Percentiles rank a stretch among this genome's conserved stretches.
Evolutionary conservation across 768 basidiomycete species (phyloP).

Genomic region (Kwoniella sp.): DNA sequence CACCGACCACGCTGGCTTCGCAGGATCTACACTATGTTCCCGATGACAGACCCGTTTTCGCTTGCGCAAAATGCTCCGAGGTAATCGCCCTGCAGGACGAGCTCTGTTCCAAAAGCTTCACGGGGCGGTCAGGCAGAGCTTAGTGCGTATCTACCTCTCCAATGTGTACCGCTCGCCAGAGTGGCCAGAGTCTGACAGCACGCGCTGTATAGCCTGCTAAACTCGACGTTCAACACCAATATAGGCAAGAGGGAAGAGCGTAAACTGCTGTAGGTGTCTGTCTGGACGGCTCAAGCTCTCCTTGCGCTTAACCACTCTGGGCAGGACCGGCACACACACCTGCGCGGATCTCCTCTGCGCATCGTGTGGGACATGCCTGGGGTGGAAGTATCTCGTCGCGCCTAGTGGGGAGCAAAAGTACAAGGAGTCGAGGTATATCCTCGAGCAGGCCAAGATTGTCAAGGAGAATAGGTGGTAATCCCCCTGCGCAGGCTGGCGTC

Average conservation of each 20-base stretch:
- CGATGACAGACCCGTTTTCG: conserved; percentile 30
- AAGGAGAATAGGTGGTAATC: conserved; percentile 49
- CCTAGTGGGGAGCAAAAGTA: conserved; percentile 47
- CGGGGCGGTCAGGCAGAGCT: conserved; percentile 42
- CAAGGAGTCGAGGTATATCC: conserved; percentile 49
- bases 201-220: conserved; percentile 36
- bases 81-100: conserved; percentile 46
- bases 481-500: no score
- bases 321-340: conserved; percentile 47
- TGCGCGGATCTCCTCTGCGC: conserved; percentile 45
- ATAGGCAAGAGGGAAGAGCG: conserved; percentile 45
- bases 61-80: conserved; percentile 33
- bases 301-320: not conserved
- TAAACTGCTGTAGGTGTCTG: conserved; percentile 30
- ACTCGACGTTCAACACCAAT: conserved; percentile 49
- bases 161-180: no score
- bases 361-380: conserved; percentile 35
- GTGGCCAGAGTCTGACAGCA: not conserved
- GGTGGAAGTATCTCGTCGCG: conserved; percentile 49
- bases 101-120: conserved; percentile 49
- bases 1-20: not conserved
- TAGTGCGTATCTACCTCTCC: no score
- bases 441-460: conserved; percentile 45
- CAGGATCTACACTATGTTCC: conserved; percentile 31
- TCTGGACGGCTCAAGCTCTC: not conserved